Base-by-base conservation (phyloP, 2,329 filamentous ascomycete genomes). In the Arthrobotrys musiformis region DNA sequence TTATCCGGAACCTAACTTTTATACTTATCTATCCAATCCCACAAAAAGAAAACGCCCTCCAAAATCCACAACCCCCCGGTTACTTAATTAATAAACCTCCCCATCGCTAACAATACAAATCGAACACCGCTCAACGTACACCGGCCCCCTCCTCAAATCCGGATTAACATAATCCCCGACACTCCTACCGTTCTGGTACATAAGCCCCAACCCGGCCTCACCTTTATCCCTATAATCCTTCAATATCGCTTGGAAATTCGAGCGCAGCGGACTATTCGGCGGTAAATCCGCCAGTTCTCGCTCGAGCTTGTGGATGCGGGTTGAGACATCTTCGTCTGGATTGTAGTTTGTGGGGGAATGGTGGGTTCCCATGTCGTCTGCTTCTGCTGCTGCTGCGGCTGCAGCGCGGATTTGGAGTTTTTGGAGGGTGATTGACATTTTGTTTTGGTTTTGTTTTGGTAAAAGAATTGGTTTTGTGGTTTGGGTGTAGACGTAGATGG, bases 41-140 rank as follows among this genome's bases (percentile, higher is more conserved):
- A n/a, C n/a, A n/a, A n/a, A n/a, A n/a, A n/a, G n/a, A n/a, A n/a
- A n/a, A n/a, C n/a, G n/a, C n/a, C n/a, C n/a, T n/a, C n/a, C n/a
- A n/a, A n/a, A n/a, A n/a, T n/a, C n/a, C n/a, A n/a, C n/a, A n/a
- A n/a, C n/a, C n/a, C n/a, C n/a, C n/a, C n/a, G n/a, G n/a, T n/a
- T n/a, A n/a, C n/a, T n/a, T 15, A 58, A 7, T n/a, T 40, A 58
- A 40, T 58, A 58, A 40, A 58, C 26, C 17, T 73, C 61, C 9
- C 67, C 70, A 24, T 68, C 73, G 26, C 73, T 70, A 40, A 77
- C 50, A 61, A 77, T 77, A 42, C 66, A 77, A 44, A 77, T 77
- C 40, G 58, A 66, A 33, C 73, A 77, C 42, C 73, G 26, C 66
- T 77, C 73, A 52, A 77, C 66, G 37, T 61, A 77, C 46, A 77